Evolutionary conservation across 2,329 filamentous ascomycete genomes (phyloP).

Genomic region (Calonectria pseudoturangicola): DNA sequence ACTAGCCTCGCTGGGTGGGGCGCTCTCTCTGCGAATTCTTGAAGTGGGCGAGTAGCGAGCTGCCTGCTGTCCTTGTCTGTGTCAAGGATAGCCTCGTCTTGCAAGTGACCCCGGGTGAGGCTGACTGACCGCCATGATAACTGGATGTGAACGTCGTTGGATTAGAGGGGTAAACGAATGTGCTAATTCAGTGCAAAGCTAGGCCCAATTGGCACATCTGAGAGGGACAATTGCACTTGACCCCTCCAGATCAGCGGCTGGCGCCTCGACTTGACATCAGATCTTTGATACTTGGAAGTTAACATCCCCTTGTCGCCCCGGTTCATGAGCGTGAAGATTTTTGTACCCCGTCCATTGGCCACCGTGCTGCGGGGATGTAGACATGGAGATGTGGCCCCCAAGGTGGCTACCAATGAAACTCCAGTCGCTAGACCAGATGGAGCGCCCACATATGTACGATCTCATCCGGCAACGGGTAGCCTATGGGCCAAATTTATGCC

Average conservation of each 20-base stretch:
- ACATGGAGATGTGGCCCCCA: slow-evolving; percentile 16
- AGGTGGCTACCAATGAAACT: slow-evolving; percentile 27
- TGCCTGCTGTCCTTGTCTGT: slow-evolving; percentile 31
- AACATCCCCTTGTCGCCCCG: slow-evolving; percentile 6
- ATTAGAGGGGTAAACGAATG: slow-evolving; percentile 43
- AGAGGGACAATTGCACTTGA: background rate
- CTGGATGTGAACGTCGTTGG: slow-evolving; percentile 48
- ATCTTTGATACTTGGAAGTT: slow-evolving; percentile 27
- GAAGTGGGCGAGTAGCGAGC: slow-evolving; percentile 21
- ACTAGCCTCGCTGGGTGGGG: slow-evolving; percentile 44
- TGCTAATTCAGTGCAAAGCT: slow-evolving; percentile 4
- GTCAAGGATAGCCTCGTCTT: slow-evolving; percentile 55
- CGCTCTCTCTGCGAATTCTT: slow-evolving; percentile 42
- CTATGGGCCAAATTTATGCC: slow-evolving; percentile 35
- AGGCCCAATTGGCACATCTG: background rate
- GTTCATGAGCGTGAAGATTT: slow-evolving; percentile 23
- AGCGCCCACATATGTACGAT: slow-evolving; percentile 35
- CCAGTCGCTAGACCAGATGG: slow-evolving; percentile 24
- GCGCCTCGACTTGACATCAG: slow-evolving; percentile 24
- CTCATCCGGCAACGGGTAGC: slow-evolving; percentile 25
- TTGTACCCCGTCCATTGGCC: slow-evolving; percentile 22
- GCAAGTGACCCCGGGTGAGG: slow-evolving; percentile 50
- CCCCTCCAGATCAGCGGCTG: slow-evolving; percentile 31
- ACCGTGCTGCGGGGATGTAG: slow-evolving; percentile 1
- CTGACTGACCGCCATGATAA: slow-evolving; percentile 55